Evolutionary conservation across 2,329 filamentous ascomycete genomes (phyloP).

Genomic region (Trichoderma sp.): DNA sequence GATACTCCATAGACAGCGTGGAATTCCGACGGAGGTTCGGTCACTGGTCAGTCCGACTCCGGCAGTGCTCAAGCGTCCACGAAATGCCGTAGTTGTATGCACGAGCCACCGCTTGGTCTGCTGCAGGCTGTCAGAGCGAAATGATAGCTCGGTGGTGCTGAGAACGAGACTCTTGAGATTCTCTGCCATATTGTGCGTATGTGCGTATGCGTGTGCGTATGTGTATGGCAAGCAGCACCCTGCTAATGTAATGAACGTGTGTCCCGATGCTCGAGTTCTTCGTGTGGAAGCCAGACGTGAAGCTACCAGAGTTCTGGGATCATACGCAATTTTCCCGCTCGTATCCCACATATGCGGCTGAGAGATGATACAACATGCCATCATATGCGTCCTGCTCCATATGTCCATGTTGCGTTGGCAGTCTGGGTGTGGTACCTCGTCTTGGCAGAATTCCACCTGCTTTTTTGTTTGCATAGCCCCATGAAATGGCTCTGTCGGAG

Average conservation of each 20-base stretch:
- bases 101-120: neutral
- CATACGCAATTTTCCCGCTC: neutral
- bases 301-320: neutral
- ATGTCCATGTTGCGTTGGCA: neutral
- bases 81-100: neutral
- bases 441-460: neutral
- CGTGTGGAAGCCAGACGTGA: neutral
- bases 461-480: neutral
- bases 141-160: neutral
- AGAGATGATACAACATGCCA: neutral
- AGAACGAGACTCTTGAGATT: neutral
- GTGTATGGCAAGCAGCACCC: neutral
- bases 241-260: neutral
- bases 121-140: neutral
- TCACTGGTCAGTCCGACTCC: neutral
- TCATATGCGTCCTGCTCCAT: neutral
- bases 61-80: neutral
- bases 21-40: neutral
- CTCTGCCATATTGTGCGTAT: neutral
- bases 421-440: neutral
- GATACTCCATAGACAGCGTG: neutral
- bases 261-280: neutral
- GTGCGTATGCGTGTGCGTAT: neutral
- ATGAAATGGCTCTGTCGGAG: neutral
- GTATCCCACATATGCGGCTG: conserved; percentile 12